These are phyloP conservation scores for Baorangia bicolor DNA, from an alignment of 768 basidiomycete genomes.

Conservation along the genomic window DNA sequence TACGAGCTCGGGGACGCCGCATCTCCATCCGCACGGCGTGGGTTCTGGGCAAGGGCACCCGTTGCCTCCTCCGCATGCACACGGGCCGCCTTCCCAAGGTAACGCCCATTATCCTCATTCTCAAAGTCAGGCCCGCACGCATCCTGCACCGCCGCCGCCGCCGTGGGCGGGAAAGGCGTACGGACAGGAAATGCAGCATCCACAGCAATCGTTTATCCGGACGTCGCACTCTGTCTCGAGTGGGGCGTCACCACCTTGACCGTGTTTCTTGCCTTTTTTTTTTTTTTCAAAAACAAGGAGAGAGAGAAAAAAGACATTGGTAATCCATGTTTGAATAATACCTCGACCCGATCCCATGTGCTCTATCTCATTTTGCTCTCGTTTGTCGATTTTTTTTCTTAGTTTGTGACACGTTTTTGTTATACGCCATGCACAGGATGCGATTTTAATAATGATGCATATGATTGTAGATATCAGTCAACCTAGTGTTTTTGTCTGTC, in stretches of 20 bases:
- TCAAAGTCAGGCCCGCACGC: constrained; percentile 8
- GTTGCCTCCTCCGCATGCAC: constrained; percentile 11
- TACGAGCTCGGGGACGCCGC: constrained; percentile 12
- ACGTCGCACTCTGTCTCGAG: constrained; percentile 43
- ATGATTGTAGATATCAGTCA: not conserved
- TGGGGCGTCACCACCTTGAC: constrained; percentile 32
- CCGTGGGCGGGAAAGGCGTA: constrained; percentile 27
- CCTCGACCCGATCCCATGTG: not conserved
- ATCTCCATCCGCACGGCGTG: constrained; percentile 11
- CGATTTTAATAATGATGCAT: not conserved
- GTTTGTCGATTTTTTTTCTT: not conserved
- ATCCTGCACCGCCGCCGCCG: constrained; percentile 24
- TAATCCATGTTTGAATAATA: not conserved
- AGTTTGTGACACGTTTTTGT: not conserved
- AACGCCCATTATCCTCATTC: constrained; percentile 10
- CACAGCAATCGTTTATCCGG: constrained; percentile 49
- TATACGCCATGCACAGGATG: not conserved
- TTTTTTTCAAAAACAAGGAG: not conserved
- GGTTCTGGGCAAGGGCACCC: constrained; percentile 10
- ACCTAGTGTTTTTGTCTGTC: too few species aligned
- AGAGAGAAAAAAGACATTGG: not conserved
- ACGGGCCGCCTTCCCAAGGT: constrained; percentile 3
- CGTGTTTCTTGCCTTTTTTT: constrained; percentile 5
- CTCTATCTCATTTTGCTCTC: not conserved
- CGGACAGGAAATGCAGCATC: constrained; percentile 26